These are phyloP conservation scores for Cladosporium oxysporum DNA, from an alignment of 2,329 filamentous ascomycete species.

Conservation along the genomic window DNA sequence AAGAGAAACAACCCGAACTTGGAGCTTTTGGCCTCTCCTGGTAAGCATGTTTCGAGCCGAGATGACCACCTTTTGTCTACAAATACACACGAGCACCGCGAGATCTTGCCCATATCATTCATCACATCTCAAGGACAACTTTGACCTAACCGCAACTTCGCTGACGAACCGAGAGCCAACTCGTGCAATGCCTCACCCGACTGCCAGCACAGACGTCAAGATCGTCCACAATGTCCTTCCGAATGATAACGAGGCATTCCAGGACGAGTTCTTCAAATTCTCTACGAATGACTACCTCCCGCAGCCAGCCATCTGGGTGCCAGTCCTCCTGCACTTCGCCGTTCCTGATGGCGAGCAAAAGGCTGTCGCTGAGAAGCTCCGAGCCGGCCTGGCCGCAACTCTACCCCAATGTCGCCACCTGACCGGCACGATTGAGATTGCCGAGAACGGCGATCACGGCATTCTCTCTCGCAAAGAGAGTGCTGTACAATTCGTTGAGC, in stretches of 20 bases:
- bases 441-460: background rate
- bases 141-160: too few species aligned
- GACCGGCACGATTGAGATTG: background rate
- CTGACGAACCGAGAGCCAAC: too few species aligned
- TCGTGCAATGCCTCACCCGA: background rate
- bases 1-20: background rate
- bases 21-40: too few species aligned
- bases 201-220: background rate
- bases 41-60: too few species aligned
- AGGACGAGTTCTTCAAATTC: background rate
- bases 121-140: too few species aligned
- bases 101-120: too few species aligned
- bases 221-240: background rate
- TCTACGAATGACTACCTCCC: background rate
- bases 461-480: background rate
- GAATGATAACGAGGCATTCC: background rate
- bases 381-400: background rate
- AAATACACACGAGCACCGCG: too few species aligned
- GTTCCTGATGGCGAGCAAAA: background rate
- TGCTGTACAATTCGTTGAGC: background rate
- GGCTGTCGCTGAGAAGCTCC: background rate
- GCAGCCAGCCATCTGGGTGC: background rate
- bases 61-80: too few species aligned
- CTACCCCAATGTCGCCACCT: background rate
- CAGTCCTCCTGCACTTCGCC: background rate